Evolutionary conservation across 1,284 basidiomycete genomes (phyloP).

Genomic region (Porogramme epimiltina): DNA sequence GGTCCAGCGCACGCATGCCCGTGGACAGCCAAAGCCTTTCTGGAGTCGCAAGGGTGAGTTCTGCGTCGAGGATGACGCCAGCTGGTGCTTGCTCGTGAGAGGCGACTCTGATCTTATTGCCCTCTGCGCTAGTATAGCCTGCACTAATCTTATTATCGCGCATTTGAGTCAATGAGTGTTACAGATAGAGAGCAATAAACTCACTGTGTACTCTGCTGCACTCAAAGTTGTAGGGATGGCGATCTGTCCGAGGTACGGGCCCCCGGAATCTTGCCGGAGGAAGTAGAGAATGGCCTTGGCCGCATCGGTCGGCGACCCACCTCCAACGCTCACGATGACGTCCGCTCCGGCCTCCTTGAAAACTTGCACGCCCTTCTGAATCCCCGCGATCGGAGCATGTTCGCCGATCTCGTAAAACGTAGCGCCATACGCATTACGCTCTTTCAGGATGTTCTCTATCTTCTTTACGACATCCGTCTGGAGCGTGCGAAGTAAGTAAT

Average conservation of each 20-base stretch:
- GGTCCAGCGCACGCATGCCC: slow-evolving; percentile 77
- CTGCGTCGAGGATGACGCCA: slow-evolving; percentile 78
- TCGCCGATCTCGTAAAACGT: slow-evolving; percentile 80
- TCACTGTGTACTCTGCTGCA: slow-evolving; percentile 75
- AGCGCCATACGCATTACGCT: slow-evolving; percentile 56
- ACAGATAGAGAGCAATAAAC: slow-evolving; percentile 16
- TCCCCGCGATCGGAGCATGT: slow-evolving; percentile 73
- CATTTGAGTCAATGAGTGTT: neutral
- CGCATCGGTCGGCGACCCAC: slow-evolving; percentile 81
- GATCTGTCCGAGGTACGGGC: slow-evolving; percentile 49
- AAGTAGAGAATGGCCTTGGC: slow-evolving; percentile 70
- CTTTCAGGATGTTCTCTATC: slow-evolving; percentile 59
- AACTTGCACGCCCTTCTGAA: slow-evolving; percentile 59
- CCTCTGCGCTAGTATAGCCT: slow-evolving; percentile 75
- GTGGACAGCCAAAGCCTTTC: slow-evolving; percentile 80
- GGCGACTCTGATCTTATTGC: slow-evolving; percentile 62
- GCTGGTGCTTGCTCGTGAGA: slow-evolving; percentile 60
- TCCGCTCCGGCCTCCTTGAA: slow-evolving; percentile 63
- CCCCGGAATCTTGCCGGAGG: slow-evolving; percentile 56
- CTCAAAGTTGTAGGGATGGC: slow-evolving; percentile 83
- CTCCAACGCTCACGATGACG: slow-evolving; percentile 73
- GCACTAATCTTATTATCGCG: slow-evolving; percentile 48
- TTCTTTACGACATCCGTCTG: slow-evolving; percentile 68
- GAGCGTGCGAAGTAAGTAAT: neutral
- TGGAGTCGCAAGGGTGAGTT: slow-evolving; percentile 74